phyloP scores from a whole-genome alignment of 805 yeast genomes.

The Zygosaccharomyces pseudorouxii region DNA sequence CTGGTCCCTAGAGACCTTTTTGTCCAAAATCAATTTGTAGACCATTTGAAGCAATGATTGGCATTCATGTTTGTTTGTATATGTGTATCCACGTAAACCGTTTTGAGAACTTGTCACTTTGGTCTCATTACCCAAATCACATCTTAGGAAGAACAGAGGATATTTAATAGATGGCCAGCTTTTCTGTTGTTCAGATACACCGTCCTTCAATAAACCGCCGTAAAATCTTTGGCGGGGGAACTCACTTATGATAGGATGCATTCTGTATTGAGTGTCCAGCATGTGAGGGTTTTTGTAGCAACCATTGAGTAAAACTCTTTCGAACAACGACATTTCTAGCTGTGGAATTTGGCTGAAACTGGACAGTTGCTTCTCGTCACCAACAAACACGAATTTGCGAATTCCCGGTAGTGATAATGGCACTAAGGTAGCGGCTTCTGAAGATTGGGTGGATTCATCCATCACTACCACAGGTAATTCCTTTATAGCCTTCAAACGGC shows the following conservation, averaged over 20 bases:
- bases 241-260: slow-evolving; percentile 60
- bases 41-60: slow-evolving; percentile 44
- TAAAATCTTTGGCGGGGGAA: slow-evolving; percentile 54
- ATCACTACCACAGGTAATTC: slow-evolving; percentile 63
- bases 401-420: slow-evolving; percentile 68
- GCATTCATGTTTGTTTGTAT: slow-evolving; percentile 53
- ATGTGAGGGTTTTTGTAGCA: slow-evolving; percentile 56
- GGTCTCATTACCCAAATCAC: slow-evolving; percentile 44
- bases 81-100: slow-evolving; percentile 51
- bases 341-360: slow-evolving; percentile 66
- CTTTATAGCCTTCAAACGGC: slow-evolving; percentile 50
- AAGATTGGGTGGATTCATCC: slow-evolving; percentile 77
- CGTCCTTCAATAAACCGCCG: slow-evolving; percentile 48
- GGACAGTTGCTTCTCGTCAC: slow-evolving; percentile 72
- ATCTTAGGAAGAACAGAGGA: slow-evolving; percentile 63
- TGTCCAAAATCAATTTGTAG: slow-evolving; percentile 49
- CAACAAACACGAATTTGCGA: slow-evolving; percentile 63
- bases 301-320: slow-evolving; percentile 59
- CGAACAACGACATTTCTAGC: slow-evolving; percentile 62
- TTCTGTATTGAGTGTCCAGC: slow-evolving; percentile 66
- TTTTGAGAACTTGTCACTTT: slow-evolving; percentile 43
- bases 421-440: slow-evolving; percentile 66
- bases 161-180: slow-evolving; percentile 42
- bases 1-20: slow-evolving; percentile 44
- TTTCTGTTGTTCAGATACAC: slow-evolving; percentile 53